Conservation (phyloP, 495 filamentous ascomycete species). For the Penicillium turbatum region DNA sequence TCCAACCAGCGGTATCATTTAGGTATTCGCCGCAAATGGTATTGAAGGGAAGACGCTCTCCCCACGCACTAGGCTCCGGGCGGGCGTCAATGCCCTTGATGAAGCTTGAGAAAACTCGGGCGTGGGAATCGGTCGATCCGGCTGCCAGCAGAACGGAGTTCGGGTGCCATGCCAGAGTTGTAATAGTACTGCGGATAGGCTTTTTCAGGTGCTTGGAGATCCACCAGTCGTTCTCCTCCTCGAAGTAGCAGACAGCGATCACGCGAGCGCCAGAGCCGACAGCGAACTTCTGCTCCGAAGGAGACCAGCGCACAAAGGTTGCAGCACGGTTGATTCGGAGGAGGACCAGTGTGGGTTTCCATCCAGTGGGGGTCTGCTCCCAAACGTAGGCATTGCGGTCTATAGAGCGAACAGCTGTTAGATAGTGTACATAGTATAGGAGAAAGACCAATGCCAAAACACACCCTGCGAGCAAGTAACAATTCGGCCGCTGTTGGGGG, state of each 20-base stretch:
- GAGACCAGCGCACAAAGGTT: constrained; percentile 96
- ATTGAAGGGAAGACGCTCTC: constrained; percentile 92
- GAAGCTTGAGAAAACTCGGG: constrained; percentile 89
- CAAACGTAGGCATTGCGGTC: constrained; percentile 98
- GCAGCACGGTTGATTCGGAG: constrained; percentile 96
- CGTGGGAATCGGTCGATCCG: constrained; percentile 95
- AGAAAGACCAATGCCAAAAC: constrained; percentile 2
- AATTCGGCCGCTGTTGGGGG: constrained; percentile 81
- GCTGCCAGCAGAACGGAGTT: constrained; percentile 93
- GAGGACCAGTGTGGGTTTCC: constrained; percentile 95
- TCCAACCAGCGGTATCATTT: constrained; percentile 94
- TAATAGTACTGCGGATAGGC: constrained; percentile 93
- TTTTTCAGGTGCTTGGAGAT: constrained; percentile 99
- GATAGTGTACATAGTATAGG: neutral
- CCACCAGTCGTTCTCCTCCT: constrained; percentile 99
- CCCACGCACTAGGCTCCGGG: constrained; percentile 88
- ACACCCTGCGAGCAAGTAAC: constrained; percentile 95
- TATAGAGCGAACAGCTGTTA: constrained; percentile 33
- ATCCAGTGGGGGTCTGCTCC: constrained; percentile 85
- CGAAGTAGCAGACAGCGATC: constrained; percentile 98
- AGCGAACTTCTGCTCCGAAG: constrained; percentile 93
- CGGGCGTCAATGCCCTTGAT: constrained; percentile 89
- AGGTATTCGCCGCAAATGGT: constrained; percentile 95
- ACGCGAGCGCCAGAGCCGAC: constrained; percentile 93
- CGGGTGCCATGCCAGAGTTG: constrained; percentile 90